A percentile compares a stretch with the other conserved stretches of the same genome.
Conservation (phyloP, 495 filamentous ascomycete species). For the Lophium mytilinum region DNA sequence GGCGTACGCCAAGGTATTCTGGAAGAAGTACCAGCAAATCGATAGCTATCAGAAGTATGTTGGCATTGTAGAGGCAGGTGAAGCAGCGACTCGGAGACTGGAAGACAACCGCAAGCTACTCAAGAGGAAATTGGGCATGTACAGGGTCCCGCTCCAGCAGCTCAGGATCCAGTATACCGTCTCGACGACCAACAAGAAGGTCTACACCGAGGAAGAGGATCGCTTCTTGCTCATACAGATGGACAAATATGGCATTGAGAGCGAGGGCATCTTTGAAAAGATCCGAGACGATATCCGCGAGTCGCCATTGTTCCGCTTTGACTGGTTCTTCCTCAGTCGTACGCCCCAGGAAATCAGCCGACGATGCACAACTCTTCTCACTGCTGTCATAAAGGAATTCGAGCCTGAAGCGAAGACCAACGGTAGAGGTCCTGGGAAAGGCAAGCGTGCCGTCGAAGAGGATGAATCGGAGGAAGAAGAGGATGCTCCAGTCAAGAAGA, state of each 20-base stretch:
- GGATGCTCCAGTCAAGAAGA: conserved; percentile 81
- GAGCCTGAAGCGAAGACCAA: conserved; percentile 51
- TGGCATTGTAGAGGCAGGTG: conserved; percentile 79
- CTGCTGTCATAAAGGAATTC: conserved; percentile 89
- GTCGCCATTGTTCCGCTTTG: conserved; percentile 90
- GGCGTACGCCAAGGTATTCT: conserved; percentile 88
- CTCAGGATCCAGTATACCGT: conserved; percentile 98
- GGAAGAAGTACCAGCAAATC: conserved; percentile 85
- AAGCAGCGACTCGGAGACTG: conserved; percentile 79
- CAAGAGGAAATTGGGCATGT: conserved; percentile 87
- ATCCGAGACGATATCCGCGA: conserved; percentile 63
- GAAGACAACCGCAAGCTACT: conserved; percentile 92
- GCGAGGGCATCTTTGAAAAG: conserved; percentile 34
- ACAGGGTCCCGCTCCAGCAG: conserved; percentile 92
- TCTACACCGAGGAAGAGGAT: conserved; percentile 98
- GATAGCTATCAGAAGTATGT: conserved; percentile 80
- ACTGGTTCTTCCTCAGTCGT: conserved; percentile 96
- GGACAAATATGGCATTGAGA: conserved; percentile 71
- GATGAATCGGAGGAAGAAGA: conserved; percentile 58
- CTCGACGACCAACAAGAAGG: conserved; percentile 98
- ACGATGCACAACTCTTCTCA: conserved; percentile 86
- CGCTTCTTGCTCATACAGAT: conserved; percentile 91
- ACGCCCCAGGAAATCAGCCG: conserved; percentile 89
- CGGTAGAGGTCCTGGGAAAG: conserved; percentile 46
- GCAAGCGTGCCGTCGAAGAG: conserved; percentile 62